These are phyloP conservation scores for Novymonas esmeraldas DNA, from an alignment of 208 protist genomes.

Conservation along the genomic window DNA sequence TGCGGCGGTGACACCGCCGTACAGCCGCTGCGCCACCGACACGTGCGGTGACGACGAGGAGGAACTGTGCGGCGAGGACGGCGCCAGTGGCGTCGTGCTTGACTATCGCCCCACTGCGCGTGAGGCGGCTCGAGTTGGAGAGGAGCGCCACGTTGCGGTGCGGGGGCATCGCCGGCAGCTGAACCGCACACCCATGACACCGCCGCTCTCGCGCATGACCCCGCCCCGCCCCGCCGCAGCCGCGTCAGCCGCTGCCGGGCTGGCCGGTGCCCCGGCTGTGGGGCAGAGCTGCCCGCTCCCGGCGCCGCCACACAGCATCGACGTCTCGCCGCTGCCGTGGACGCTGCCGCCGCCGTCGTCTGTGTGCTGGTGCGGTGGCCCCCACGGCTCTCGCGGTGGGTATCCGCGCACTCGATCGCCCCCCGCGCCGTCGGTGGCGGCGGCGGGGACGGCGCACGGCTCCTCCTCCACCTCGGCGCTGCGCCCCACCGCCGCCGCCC, in stretches of 20 bases:
- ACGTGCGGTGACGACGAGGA: background rate
- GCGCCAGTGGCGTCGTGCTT: background rate
- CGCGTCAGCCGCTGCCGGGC: background rate
- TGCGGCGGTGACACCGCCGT: background rate
- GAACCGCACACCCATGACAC: background rate
- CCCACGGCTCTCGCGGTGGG: background rate
- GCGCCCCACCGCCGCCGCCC: conserved; percentile 38
- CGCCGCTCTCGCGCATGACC: background rate
- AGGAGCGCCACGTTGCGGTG: background rate
- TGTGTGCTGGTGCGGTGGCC: background rate
- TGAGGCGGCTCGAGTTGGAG: conserved; percentile 3
- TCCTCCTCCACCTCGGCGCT: conserved; percentile 19
- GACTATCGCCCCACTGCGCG: conserved; percentile 8
- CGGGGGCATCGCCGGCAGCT: no score
- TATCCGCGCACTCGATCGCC: background rate
- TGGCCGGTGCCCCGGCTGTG: background rate
- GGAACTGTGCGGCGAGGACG: no score
- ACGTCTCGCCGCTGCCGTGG: background rate
- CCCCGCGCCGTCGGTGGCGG: background rate
- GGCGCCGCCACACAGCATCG: conserved; percentile 4
- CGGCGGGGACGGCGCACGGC: background rate
- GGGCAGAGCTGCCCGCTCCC: background rate
- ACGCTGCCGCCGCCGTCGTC: background rate
- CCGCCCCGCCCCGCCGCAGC: background rate
- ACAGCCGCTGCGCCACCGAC: background rate